Evolutionary conservation across 495 filamentous ascomycete species (phyloP).

Genomic region (Rostrohypoxylon terebratum): DNA sequence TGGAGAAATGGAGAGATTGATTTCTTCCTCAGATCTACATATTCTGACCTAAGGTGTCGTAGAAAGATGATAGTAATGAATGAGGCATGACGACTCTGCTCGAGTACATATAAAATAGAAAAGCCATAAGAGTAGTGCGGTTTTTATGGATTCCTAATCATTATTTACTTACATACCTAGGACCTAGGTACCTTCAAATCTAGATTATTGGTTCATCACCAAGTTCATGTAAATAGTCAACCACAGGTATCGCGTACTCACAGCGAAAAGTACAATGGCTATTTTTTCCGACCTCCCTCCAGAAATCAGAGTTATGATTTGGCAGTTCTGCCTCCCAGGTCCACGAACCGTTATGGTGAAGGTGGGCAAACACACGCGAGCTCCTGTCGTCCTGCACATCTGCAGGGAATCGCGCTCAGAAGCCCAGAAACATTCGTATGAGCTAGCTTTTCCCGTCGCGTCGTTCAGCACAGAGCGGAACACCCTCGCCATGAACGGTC

Average conservation of each 20-base stretch:
- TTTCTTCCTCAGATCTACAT: not conserved
- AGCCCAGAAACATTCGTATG: not conserved
- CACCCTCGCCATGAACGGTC: not conserved
- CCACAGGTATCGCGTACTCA: not conserved
- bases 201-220: too few relatives aligned
- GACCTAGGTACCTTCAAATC: too few relatives aligned
- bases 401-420: conserved; percentile 12
- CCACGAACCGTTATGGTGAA: conserved; percentile 3
- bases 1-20: not conserved
- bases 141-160: too few relatives aligned
- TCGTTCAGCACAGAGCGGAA: too few relatives aligned
- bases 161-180: too few relatives aligned
- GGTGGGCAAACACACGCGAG: conserved; percentile 2
- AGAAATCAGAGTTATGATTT: conserved; percentile 14
- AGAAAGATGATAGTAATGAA: not conserved
- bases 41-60: not conserved
- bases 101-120: too few relatives aligned
- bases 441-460: not conserved
- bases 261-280: not conserved
- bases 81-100: too few relatives aligned
- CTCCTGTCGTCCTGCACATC: conserved; percentile 16
- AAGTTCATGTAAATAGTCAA: not conserved
- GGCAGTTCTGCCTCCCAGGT: conserved; percentile 11
- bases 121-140: too few relatives aligned
- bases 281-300: not conserved